Conservation (phyloP, 2,329 filamentous ascomycete genomes). For the Alternaria consortialis region DNA sequence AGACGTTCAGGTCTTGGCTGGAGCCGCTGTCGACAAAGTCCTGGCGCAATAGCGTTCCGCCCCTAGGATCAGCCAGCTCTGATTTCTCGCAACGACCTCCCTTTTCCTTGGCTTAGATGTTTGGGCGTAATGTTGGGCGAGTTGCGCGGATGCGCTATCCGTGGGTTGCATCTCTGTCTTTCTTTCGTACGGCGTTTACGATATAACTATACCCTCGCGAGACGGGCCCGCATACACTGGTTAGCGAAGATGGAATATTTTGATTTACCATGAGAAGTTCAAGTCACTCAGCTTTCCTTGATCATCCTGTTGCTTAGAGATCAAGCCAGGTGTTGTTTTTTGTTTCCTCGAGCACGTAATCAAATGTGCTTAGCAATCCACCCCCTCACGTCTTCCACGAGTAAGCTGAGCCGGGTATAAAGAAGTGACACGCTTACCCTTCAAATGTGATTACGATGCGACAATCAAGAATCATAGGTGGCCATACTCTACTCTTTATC, state of each 20-base stretch:
- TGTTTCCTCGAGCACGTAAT: no score
- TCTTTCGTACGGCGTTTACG: background rate
- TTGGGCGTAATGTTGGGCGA: background rate
- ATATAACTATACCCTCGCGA: constrained; percentile 7
- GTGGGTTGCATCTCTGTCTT: no score
- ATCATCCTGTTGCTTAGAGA: no score
- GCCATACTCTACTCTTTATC: no score
- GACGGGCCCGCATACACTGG: constrained; percentile 1
- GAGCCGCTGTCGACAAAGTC: constrained; percentile 50
- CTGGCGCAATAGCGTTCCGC: constrained; percentile 15
- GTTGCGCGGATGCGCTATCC: background rate
- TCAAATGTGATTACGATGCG: no score
- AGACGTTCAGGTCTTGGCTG: constrained; percentile 54
- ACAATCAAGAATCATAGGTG: no score
- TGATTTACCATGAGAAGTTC: background rate
- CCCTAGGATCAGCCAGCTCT: constrained; percentile 9
- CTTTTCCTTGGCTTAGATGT: background rate
- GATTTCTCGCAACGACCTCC: background rate
- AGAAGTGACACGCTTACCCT: no score
- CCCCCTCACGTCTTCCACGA: no score
- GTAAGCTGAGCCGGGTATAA: no score
- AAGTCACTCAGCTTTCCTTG: constrained; percentile 4
- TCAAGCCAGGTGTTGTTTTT: no score
- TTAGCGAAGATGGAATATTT: background rate
- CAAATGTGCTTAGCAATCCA: no score